phyloP scores from a whole-genome alignment of 2,329 filamentous ascomycete genomes.

The Neodidymelliopsis sp. region DNA sequence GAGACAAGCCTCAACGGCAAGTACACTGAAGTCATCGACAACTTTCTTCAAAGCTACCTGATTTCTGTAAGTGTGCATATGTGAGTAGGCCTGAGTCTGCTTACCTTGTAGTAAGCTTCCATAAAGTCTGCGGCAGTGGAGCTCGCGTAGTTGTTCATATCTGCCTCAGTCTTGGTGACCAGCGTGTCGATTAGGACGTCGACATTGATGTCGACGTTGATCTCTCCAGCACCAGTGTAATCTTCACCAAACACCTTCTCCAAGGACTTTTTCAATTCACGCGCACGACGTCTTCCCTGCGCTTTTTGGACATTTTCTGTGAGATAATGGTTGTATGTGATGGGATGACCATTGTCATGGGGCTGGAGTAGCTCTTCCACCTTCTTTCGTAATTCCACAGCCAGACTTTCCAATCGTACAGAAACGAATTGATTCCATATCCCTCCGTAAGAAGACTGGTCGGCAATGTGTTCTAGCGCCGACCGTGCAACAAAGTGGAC shows the following conservation, averaged over 20 bases:
- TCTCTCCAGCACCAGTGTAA: neutral
- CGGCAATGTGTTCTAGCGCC: constrained; percentile 14
- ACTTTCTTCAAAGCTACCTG: constrained; percentile 53
- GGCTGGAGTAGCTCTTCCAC: constrained; percentile 23
- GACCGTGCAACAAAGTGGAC: neutral
- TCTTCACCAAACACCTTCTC: constrained; percentile 16
- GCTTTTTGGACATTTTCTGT: constrained; percentile 46
- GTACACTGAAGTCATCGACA: constrained; percentile 51
- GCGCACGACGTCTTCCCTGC: constrained; percentile 21
- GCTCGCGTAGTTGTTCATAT: constrained; percentile 43
- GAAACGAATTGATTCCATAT: constrained; percentile 13
- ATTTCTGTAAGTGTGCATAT: neutral
- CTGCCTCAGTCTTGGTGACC: constrained; percentile 23
- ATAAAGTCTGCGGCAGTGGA: constrained; percentile 40
- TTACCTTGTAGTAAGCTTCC: constrained; percentile 40
- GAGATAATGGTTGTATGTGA: constrained; percentile 51
- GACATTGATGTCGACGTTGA: constrained; percentile 13
- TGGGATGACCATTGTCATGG: constrained; percentile 28
- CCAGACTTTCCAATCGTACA: constrained; percentile 9
- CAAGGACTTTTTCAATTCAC: constrained; percentile 24
- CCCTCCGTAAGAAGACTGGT: constrained; percentile 5
- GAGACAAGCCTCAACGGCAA: constrained; percentile 49
- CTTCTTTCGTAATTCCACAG: constrained; percentile 14
- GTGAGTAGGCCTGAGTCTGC: neutral
- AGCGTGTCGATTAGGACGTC: constrained; percentile 21